Conservation (phyloP, 208 protist species). For the Vickermania ingenoplastis region DNA sequence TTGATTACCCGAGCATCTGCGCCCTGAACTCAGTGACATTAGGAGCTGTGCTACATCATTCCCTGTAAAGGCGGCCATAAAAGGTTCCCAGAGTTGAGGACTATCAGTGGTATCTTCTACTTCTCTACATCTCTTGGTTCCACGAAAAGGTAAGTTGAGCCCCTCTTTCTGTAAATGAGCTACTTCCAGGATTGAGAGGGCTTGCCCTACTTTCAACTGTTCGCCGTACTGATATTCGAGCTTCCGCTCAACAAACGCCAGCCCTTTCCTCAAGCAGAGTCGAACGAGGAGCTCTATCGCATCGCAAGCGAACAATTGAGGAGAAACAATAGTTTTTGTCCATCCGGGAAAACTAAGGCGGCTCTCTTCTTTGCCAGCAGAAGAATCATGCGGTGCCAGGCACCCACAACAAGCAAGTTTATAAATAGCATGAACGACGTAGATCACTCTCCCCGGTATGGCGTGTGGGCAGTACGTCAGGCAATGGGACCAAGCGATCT, state of each 20-base stretch:
- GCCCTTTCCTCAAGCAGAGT: constrained; percentile 29
- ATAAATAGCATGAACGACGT: constrained; percentile 22
- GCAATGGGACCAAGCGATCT: background rate
- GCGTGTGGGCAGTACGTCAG: background rate
- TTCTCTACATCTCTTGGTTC: background rate
- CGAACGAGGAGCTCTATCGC: constrained; percentile 53
- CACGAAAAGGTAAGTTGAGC: background rate
- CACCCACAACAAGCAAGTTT: constrained; percentile 21
- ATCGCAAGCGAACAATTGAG: constrained; percentile 12
- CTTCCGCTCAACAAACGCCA: constrained; percentile 22
- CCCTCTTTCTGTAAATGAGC: background rate
- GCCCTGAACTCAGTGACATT: no score
- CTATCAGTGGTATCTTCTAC: constrained; percentile 7
- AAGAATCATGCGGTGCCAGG: constrained; percentile 13
- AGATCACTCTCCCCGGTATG: constrained; percentile 45
- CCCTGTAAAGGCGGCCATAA: no score
- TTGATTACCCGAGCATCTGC: no score
- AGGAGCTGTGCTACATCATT: no score
- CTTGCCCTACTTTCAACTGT: constrained; percentile 31
- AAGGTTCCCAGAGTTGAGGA: constrained; percentile 19
- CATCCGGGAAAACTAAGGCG: background rate
- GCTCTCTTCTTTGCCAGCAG: background rate
- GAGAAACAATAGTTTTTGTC: background rate
- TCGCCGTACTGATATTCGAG: constrained; percentile 47
- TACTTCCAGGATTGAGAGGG: constrained; percentile 11